phyloP scores from a whole-genome alignment of 1,284 basidiomycete genomes.

The Austroboletus niveus region DNA sequence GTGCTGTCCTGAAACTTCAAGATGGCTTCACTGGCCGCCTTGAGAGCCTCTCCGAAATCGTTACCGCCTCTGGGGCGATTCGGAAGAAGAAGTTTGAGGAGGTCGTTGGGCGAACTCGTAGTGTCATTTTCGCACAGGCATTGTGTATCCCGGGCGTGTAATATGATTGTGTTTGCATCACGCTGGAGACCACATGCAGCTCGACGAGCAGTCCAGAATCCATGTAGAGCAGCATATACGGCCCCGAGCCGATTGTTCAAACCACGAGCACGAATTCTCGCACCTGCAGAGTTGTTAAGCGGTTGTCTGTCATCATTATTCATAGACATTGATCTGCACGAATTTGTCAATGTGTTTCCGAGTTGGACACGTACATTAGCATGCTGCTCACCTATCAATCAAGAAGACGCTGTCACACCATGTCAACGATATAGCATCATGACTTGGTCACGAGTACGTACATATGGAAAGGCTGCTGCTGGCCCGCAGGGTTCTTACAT shows the following conservation, averaged over 20 bases:
- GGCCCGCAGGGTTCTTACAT: conserved; percentile 50
- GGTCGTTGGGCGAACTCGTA: conserved; percentile 40
- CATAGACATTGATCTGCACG: conserved; percentile 53
- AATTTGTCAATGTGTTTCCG: neutral
- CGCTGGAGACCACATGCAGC: conserved; percentile 35
- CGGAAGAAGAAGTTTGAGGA: conserved; percentile 42
- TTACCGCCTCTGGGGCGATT: conserved; percentile 44
- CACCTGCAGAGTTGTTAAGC: conserved; percentile 43
- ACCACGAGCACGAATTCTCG: neutral
- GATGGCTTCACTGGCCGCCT: conserved; percentile 40
- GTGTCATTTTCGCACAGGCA: conserved; percentile 44
- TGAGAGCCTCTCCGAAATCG: conserved; percentile 44
- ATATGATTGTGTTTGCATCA: conserved; percentile 56
- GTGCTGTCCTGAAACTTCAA: conserved; percentile 47
- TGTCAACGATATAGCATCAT: neutral
- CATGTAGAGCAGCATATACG: conserved; percentile 49
- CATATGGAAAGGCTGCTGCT: conserved; percentile 60
- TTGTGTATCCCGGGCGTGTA: conserved; percentile 40
- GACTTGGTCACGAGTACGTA: conserved; percentile 31
- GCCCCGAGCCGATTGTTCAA: conserved; percentile 55
- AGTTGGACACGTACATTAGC: neutral
- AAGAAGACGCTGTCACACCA: conserved; percentile 44
- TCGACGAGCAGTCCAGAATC: conserved; percentile 52
- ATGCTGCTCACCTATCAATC: conserved; percentile 44
- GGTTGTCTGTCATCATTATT: conserved; percentile 30